phyloP scores from a whole-genome alignment of 257 asterid genomes.

The Nicotiana knightiana region DNA sequence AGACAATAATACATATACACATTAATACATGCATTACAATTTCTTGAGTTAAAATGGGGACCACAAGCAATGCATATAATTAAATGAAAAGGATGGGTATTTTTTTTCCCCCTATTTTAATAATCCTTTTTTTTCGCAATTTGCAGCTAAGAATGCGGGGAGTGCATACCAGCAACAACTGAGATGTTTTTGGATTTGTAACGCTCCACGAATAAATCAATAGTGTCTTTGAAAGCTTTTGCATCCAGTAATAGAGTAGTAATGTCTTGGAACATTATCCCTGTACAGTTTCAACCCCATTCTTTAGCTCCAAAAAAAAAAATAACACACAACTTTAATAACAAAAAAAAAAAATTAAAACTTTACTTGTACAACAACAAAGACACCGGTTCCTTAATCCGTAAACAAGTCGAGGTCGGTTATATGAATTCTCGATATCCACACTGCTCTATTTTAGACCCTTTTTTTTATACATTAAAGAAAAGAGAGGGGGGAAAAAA shows the following conservation, averaged over 20 bases:
- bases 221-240: conserved; percentile 66
- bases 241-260: conserved; percentile 74
- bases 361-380: not conserved
- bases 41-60: conserved; percentile 9
- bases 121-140: not conserved
- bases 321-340: not conserved
- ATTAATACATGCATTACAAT: conserved; percentile 4
- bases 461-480: no score
- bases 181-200: conserved; percentile 58
- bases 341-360: not conserved
- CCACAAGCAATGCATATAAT: not conserved
- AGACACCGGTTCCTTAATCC: no score
- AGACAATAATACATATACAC: not conserved
- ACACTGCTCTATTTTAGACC: not conserved
- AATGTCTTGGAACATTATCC: conserved; percentile 87
- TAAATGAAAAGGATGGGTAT: not conserved
- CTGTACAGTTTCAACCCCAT: conserved; percentile 20
- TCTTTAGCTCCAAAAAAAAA: not conserved
- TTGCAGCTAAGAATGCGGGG: conserved; percentile 6
- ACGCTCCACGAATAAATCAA: conserved; percentile 80
- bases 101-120: not conserved
- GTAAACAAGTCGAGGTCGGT: not conserved
- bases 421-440: not conserved
- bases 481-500: not conserved
- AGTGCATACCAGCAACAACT: conserved; percentile 71